Conservation (phyloP, 495 filamentous ascomycete genomes). For the Neurospora sp. region DNA sequence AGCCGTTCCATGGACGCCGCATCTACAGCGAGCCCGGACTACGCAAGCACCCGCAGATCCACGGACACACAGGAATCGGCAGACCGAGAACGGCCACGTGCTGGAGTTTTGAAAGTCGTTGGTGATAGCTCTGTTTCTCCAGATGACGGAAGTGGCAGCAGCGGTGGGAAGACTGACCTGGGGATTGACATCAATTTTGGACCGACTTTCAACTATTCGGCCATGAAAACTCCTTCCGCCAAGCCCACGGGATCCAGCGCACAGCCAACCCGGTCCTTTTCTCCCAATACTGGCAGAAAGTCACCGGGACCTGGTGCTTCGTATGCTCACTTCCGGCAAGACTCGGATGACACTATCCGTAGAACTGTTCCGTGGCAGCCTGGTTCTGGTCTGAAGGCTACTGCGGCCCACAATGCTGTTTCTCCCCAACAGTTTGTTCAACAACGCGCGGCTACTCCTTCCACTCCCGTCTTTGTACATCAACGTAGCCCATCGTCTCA, state of each 20-base stretch:
- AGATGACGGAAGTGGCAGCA: neutral
- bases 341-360: constrained; percentile 39
- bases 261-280: constrained; percentile 31
- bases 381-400: constrained; percentile 39
- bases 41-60: constrained; percentile 61
- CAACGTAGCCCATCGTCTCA: constrained; percentile 51
- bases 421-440: constrained; percentile 79
- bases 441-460: constrained; percentile 55
- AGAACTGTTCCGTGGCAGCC: constrained; percentile 75
- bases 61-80: constrained; percentile 50
- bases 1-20: constrained; percentile 39
- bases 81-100: constrained; percentile 52
- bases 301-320: constrained; percentile 27
- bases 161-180: neutral
- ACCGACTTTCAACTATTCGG: constrained; percentile 60
- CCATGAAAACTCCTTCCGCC: constrained; percentile 12
- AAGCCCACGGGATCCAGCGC: constrained; percentile 17
- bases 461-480: constrained; percentile 39
- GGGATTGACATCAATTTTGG: constrained; percentile 70
- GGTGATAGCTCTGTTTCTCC: constrained; percentile 42
- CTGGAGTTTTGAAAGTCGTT: constrained; percentile 74
- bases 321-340: constrained; percentile 29
- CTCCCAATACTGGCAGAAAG: constrained; percentile 31
- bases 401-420: constrained; percentile 25
- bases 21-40: constrained; percentile 44